phyloP scores from a whole-genome alignment of 1,284 basidiomycete genomes.

The Irpex rosettiformis region DNA sequence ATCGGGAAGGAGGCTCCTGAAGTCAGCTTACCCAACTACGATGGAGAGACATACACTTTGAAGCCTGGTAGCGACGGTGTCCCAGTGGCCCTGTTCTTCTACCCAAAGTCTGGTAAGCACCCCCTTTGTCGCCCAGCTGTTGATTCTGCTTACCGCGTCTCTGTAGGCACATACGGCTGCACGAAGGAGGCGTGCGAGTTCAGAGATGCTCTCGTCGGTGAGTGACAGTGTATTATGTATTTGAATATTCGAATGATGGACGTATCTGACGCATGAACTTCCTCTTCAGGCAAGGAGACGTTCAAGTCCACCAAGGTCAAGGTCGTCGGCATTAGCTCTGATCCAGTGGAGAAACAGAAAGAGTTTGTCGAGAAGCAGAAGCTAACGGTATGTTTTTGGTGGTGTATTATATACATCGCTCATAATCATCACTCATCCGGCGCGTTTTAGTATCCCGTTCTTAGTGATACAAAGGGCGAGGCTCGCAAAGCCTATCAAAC shows the following conservation, averaged over 20 bases:
- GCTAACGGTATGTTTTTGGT: conserved; percentile 46
- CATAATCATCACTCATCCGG: conserved; percentile 1
- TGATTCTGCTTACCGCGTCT: conserved; percentile 2
- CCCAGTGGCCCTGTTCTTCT: conserved; percentile 73
- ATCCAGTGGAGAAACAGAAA: conserved; percentile 69
- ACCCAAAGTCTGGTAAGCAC: conserved; percentile 56
- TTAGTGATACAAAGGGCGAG: conserved; percentile 65
- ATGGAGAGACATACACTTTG: conserved; percentile 47
- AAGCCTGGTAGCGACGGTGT: conserved; percentile 41
- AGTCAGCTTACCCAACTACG: conserved; percentile 44
- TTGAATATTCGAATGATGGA: not conserved
- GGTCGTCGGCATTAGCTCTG: conserved; percentile 69
- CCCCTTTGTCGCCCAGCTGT: conserved; percentile 5
- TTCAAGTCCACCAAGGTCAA: conserved; percentile 63
- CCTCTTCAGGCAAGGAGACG: conserved; percentile 51
- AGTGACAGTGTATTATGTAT: conserved; percentile 16
- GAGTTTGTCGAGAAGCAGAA: conserved; percentile 70
- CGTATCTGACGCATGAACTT: not conserved
- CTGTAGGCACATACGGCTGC: conserved; percentile 66
- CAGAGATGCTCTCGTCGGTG: conserved; percentile 68
- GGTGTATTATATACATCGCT: conserved; percentile 3
- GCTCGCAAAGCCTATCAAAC: conserved; percentile 63
- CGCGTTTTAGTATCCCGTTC: conserved; percentile 57
- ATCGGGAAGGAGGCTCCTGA: conserved; percentile 48
- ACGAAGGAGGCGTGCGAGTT: conserved; percentile 79